Conservation (phyloP, 495 filamentous ascomycete genomes). For the Astrothelium macrocarpum region DNA sequence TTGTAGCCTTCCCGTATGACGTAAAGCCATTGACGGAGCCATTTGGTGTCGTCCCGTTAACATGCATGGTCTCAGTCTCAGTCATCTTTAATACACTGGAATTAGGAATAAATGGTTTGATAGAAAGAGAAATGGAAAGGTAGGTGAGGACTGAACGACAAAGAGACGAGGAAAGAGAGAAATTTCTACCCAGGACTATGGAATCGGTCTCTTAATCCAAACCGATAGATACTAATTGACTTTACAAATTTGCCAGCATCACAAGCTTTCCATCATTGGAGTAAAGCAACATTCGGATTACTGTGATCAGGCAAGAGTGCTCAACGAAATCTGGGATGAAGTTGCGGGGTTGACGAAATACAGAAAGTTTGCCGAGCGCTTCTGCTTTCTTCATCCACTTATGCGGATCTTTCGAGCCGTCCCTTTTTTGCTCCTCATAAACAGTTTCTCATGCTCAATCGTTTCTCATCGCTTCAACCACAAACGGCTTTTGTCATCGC, state of each 20-base stretch:
- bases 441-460: neutral
- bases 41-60: neutral
- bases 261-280: neutral
- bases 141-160: neutral
- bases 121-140: neutral
- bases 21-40: neutral
- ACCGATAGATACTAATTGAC: neutral
- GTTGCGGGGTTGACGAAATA: neutral
- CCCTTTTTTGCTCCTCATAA: too few relatives aligned
- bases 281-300: neutral
- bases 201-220: too few relatives aligned
- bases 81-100: neutral
- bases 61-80: neutral
- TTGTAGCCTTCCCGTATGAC: conserved; percentile 3
- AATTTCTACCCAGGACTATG: too few relatives aligned
- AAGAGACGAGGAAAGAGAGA: neutral
- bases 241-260: neutral
- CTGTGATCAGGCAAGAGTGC: neutral
- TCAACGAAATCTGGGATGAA: neutral
- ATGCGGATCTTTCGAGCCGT: neutral
- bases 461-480: neutral
- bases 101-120: neutral
- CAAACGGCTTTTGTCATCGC: neutral
- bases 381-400: neutral
- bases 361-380: neutral